Conservation (phyloP, 257 asterid genomes). For the Lantana camara region DNA sequence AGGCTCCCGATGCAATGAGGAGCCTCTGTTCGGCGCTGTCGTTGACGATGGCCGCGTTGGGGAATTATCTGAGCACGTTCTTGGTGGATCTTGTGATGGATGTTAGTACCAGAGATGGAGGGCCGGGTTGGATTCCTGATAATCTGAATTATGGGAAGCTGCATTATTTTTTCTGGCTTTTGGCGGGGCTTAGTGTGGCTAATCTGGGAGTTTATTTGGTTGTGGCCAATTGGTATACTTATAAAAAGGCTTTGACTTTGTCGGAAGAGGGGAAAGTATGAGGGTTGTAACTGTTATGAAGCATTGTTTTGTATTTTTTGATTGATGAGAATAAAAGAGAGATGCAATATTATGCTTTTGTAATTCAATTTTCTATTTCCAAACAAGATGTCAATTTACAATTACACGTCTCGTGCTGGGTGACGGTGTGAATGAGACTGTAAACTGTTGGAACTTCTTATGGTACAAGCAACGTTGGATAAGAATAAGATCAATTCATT, state of each 20-base stretch:
- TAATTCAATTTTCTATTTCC: too few relatives aligned
- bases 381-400: neutral
- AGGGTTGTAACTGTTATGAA: too few relatives aligned
- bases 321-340: too few relatives aligned
- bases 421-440: neutral
- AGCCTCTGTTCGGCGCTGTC: slow-evolving; percentile 61
- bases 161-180: slow-evolving; percentile 63
- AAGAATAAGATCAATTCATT: slow-evolving; percentile 10
- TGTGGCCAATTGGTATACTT: slow-evolving; percentile 42
- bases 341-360: too few relatives aligned
- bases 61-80: slow-evolving; percentile 59
- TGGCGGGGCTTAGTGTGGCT: slow-evolving; percentile 54
- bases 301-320: too few relatives aligned
- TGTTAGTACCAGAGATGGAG: slow-evolving; percentile 47
- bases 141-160: slow-evolving; percentile 60
- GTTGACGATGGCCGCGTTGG: slow-evolving; percentile 57
- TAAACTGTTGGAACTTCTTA: neutral
- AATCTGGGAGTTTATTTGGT: slow-evolving; percentile 51
- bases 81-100: slow-evolving; percentile 53
- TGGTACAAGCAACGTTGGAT: neutral
- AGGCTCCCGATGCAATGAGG: slow-evolving; percentile 74
- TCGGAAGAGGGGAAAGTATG: too few relatives aligned
- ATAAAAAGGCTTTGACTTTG: slow-evolving; percentile 38
- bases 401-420: neutral
- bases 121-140: slow-evolving; percentile 67